Percentiles rank a stretch among this genome's conserved stretches.
These are phyloP conservation scores for Penstemon barbatus DNA, from an alignment of 257 asterid genomes.

Conservation along the genomic window DNA sequence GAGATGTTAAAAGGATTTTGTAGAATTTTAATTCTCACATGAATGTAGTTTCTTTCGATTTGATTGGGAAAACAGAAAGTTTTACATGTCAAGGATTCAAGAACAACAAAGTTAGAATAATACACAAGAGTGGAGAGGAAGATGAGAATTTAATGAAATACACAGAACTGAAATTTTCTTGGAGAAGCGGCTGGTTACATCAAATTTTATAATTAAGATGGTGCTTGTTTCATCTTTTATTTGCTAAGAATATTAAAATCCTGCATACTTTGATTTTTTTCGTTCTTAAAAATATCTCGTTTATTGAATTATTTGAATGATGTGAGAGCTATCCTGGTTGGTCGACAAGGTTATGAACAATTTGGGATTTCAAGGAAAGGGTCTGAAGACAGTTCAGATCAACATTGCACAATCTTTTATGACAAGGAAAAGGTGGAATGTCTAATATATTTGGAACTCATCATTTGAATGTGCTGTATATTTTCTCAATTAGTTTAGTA, in stretches of 20 bases:
- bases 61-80: background rate
- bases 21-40: background rate
- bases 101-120: too few relatives aligned
- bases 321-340: constrained; percentile 19
- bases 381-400: constrained; percentile 82
- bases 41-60: background rate
- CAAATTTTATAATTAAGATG: background rate
- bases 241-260: background rate
- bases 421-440: constrained; percentile 83
- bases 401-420: constrained; percentile 82
- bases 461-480: background rate
- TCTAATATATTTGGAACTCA: background rate
- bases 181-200: background rate
- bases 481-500: constrained; percentile 8
- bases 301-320: constrained; percentile 8
- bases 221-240: background rate
- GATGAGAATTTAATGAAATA: background rate
- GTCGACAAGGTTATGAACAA: constrained; percentile 72
- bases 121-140: background rate
- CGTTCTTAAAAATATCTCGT: constrained; percentile 1
- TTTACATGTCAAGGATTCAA: background rate
- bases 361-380: constrained; percentile 96
- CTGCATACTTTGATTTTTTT: constrained; percentile 6
- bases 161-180: background rate
- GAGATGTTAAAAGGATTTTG: background rate